Percentiles rank a stretch among this genome's conserved stretches.
Evolutionary conservation across 83 land plant species (phyloP).

Genomic region (Thuja plicata): DNA sequence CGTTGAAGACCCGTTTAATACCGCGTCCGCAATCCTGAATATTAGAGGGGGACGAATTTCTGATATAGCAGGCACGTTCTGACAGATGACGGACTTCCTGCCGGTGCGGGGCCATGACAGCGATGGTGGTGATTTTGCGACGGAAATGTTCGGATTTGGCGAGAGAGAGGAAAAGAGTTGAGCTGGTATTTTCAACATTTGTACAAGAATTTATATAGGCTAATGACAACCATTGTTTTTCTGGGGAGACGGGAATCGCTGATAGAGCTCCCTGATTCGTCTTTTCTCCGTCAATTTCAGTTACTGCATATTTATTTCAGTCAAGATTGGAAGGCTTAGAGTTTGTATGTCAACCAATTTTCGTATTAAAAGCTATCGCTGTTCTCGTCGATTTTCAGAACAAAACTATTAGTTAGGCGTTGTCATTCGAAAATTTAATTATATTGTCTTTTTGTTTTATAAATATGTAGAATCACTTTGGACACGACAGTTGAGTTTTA

Average conservation of each 20-base stretch:
- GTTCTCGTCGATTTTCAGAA: no score
- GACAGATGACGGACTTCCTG: neutral
- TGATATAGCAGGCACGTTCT: constrained; percentile 13
- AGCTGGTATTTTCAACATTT: constrained; percentile 21
- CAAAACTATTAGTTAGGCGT: no score
- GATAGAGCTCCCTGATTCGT: neutral
- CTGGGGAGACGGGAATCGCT: neutral
- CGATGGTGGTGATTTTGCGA: neutral
- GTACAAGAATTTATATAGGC: neutral
- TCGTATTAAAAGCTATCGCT: no score
- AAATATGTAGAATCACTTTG: no score
- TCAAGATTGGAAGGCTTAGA: neutral
- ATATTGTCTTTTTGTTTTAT: no score
- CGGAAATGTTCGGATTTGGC: neutral
- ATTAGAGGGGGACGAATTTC: constrained; percentile 12
- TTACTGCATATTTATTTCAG: neutral
- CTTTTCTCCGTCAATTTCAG: neutral
- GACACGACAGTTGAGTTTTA: no score
- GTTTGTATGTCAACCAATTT: neutral
- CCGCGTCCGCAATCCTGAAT: constrained; percentile 5
- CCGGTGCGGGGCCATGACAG: constrained; percentile 11
- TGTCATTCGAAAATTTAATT: no score
- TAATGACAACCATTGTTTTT: neutral
- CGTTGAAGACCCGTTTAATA: constrained; percentile 4
- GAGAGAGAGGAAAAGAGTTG: neutral